Conservation (phyloP, 331 rosid genomes). For the Malus hybrid region DNA sequence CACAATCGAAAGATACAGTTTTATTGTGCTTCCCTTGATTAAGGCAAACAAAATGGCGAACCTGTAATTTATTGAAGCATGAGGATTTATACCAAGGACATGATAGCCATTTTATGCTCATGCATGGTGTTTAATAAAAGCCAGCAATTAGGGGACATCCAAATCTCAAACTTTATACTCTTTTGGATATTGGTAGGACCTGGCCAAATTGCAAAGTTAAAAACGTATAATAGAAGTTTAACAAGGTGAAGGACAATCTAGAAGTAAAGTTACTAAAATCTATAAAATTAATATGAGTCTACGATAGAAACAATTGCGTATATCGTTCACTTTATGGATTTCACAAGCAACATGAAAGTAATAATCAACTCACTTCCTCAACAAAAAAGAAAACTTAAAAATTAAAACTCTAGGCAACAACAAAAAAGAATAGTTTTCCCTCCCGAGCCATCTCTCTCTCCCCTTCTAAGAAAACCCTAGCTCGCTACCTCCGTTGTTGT, state of each 20-base stretch:
- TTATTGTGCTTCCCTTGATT: constrained; percentile 29
- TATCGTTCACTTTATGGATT: no score
- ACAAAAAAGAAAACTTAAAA: no score
- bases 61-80: constrained; percentile 1
- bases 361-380: no score
- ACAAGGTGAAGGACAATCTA: not conserved
- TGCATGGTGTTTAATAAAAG: constrained; percentile 3
- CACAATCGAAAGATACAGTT: not conserved
- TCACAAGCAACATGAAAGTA: no score
- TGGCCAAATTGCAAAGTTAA: not conserved
- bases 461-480: no score
- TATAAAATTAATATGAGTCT: not conserved
- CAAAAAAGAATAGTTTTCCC: no score
- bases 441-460: no score
- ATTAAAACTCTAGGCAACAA: no score
- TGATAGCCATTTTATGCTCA: constrained; percentile 8
- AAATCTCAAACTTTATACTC: constrained; percentile 19
- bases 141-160: constrained; percentile 11
- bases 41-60: constrained; percentile 21
- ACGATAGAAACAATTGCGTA: not conserved
- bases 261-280: not conserved
- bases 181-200: constrained; percentile 20
- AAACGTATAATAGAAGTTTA: not conserved
- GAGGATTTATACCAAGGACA: not conserved
- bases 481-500: no score